These are phyloP conservation scores for Margaritispora aquatica DNA, from an alignment of 495 filamentous ascomycete genomes.

Conservation along the genomic window DNA sequence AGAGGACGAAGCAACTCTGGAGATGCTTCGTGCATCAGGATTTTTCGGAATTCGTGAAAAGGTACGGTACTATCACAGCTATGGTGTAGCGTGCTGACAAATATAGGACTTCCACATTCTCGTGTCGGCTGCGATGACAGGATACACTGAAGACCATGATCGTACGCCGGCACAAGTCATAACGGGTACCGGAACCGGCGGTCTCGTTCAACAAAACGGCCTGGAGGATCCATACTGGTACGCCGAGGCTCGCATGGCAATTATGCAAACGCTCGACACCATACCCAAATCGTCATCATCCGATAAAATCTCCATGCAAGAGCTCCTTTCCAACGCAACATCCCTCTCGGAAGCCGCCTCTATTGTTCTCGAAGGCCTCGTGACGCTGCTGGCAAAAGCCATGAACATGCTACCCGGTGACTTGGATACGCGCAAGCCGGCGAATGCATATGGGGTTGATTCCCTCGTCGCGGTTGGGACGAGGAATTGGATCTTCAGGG, in stretches of 20 bases:
- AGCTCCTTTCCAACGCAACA: conserved; percentile 12
- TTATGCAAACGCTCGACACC: conserved; percentile 7
- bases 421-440: conserved; percentile 31
- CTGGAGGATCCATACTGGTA: conserved; percentile 5
- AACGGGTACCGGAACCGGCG: conserved; percentile 14
- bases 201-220: conserved; percentile 8
- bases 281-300: conserved; percentile 1
- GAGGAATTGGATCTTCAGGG: conserved; percentile 44
- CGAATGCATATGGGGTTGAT: conserved; percentile 45
- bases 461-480: conserved; percentile 48
- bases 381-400: conserved; percentile 27
- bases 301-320: conserved; percentile 3
- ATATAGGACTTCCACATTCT: conserved; percentile 8
- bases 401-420: conserved; percentile 32
- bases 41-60: conserved; percentile 8
- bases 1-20: conserved; percentile 11
- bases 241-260: conserved; percentile 3
- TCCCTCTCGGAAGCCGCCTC: conserved; percentile 24
- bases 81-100: not conserved
- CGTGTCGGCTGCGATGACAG: conserved; percentile 15
- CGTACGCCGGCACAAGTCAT: conserved; percentile 12
- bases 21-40: conserved; percentile 12
- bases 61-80: not conserved
- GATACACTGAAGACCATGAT: not conserved
- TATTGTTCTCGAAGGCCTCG: conserved; percentile 28